These are phyloP conservation scores for Nannochloropsis salina DNA, from an alignment of 108 stramenopile species.

Conservation along the genomic window DNA sequence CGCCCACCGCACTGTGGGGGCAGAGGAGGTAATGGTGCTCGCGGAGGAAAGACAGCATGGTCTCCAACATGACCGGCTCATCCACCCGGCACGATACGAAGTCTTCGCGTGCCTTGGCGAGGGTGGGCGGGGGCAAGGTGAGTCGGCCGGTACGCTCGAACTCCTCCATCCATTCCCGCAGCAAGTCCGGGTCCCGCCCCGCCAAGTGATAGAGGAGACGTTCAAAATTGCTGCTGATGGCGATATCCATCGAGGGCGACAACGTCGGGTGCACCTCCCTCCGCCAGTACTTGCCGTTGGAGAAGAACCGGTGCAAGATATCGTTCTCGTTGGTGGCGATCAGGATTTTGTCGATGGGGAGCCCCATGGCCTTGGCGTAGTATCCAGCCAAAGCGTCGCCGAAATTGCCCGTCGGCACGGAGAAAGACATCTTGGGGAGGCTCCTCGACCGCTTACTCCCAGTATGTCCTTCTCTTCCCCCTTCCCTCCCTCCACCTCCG, in stretches of 20 bases:
- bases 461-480: not conserved
- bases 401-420: conserved; percentile 95
- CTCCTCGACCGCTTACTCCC: not conserved
- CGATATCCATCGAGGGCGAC: conserved; percentile 96
- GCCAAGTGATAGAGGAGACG: conserved; percentile 86
- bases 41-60: conserved; percentile 67
- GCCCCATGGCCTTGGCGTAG: conserved; percentile 90
- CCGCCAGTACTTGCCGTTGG: conserved; percentile 82
- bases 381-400: conserved; percentile 93
- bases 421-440: conserved; percentile 50
- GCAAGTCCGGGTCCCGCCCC: conserved; percentile 72
- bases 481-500: not conserved
- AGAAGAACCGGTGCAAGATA: conserved; percentile 91
- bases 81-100: conserved; percentile 80
- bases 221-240: conserved; percentile 95
- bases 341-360: conserved; percentile 77
- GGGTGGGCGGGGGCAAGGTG: conserved; percentile 65
- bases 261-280: conserved; percentile 70
- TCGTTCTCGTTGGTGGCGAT: conserved; percentile 96
- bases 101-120: conserved; percentile 71
- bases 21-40: conserved; percentile 86
- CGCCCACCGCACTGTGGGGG: conserved; percentile 93
- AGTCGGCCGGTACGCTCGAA: conserved; percentile 87
- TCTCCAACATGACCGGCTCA: conserved; percentile 66
- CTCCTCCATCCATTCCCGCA: conserved; percentile 76